A percentile compares a stretch with the other conserved stretches of the same genome.
These are phyloP conservation scores for Daedaleopsis nitida DNA, from an alignment of 768 basidiomycete genomes.

Conservation along the genomic window DNA sequence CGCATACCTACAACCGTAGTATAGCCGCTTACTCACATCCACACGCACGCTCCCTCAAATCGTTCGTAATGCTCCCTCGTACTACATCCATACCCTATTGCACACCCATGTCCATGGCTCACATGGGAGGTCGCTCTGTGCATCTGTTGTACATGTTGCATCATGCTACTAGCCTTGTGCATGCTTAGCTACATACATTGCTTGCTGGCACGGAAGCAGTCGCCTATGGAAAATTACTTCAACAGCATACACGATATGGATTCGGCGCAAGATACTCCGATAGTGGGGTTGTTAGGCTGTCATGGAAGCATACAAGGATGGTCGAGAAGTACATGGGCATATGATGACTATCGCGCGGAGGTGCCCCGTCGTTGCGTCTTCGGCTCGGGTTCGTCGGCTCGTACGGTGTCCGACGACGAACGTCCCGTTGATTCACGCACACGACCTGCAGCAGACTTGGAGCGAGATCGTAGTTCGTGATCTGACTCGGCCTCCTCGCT, in stretches of 20 bases:
- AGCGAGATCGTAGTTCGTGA: slow-evolving; percentile 7
- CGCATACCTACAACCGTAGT: background rate
- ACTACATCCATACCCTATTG: slow-evolving; percentile 7
- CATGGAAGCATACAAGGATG: background rate
- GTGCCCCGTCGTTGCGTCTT: slow-evolving; percentile 16
- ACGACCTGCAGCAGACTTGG: slow-evolving; percentile 8
- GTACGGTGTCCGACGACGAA: slow-evolving; percentile 19
- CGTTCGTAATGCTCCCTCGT: slow-evolving; percentile 8
- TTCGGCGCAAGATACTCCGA: background rate
- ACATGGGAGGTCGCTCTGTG: background rate
- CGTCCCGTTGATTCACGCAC: slow-evolving; percentile 14
- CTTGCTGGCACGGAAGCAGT: background rate
- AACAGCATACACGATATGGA: background rate
- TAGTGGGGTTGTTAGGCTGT: background rate
- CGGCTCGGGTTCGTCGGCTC: slow-evolving; percentile 11
- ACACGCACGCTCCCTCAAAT: background rate
- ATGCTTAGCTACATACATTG: slow-evolving; percentile 1
- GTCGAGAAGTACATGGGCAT: background rate
- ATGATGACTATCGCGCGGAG: slow-evolving; percentile 1
- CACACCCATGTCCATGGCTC: background rate
- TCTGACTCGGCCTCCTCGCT: slow-evolving; percentile 10
- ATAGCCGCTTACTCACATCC: background rate
- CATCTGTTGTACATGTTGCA: background rate
- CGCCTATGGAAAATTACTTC: background rate
- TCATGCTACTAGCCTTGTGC: background rate